Base-by-base conservation (phyloP, 345 rosid species). In the Salix brachista region DNA sequence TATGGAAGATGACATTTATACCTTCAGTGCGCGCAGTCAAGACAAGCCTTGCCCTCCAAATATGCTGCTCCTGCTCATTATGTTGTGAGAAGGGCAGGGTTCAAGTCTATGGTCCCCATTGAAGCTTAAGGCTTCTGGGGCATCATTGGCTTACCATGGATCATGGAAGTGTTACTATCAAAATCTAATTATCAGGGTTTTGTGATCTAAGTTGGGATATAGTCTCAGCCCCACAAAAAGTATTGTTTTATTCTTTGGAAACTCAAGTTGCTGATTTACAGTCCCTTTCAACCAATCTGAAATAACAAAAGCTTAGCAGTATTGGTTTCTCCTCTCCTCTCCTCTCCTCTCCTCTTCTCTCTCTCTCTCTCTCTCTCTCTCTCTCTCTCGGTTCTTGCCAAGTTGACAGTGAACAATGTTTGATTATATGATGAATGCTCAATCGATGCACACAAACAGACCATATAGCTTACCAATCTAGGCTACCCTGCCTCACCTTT, bases 131-230 rank as follows among this genome's bases (percentile, higher is more conserved):
- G 82, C 76, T 71, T 71, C 78, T 80, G 41, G 83, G 82, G 87
- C 83, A 85, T 87, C 78, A 86, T 80, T 86, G 84, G 86, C 80
- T 85, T 86, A 82, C 82, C 86, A 70, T 83, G 90, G 82, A 90
- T 78, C 90, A 91, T 85, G 92, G 86, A 91, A 89, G 83, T 85
- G 91, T 91, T 85, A 84, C 91, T 83, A 80, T 89, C 97, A 88
- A 73, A 70, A 86, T 87, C 87, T 88, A 77, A 81, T 83, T 78
- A 80, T 81, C 85, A 85, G 83, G 88, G 81, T 81, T 86, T 64
- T 78, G 90, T 77, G 85, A 86, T 88, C 88, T 85, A 84, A 84
- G 80, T 83, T 81, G 81, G 85, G 86, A 86, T 87, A 67, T 67
- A 26, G 21, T 67, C 67, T 68, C 73, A 56, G 61, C 74, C 82